A percentile compares a stretch with the other conserved stretches of the same genome.
Conservation (phyloP, 1,139 yeast genomes). For the Geotrichum klebahnii region DNA sequence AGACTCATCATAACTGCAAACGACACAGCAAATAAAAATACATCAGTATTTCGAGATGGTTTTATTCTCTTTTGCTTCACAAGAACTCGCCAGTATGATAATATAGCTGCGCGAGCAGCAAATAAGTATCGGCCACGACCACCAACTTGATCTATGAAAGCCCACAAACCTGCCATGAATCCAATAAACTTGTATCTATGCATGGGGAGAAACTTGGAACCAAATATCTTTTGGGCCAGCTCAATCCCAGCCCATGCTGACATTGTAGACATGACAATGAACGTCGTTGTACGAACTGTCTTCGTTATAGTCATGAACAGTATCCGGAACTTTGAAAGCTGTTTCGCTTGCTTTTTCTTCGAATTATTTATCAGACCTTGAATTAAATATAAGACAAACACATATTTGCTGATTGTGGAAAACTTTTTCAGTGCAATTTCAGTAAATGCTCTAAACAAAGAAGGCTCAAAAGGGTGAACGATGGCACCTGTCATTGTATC, state of each 20-base stretch:
- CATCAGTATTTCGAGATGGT: slow-evolving; percentile 36
- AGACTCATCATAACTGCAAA: slow-evolving; percentile 39
- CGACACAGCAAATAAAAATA: slow-evolving; percentile 35
- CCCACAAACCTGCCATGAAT: slow-evolving; percentile 43
- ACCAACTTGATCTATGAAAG: slow-evolving; percentile 38
- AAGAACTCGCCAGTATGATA: slow-evolving; percentile 39
- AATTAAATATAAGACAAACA: slow-evolving; percentile 35
- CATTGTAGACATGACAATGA: slow-evolving; percentile 40
- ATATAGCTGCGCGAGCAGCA: slow-evolving; percentile 39
- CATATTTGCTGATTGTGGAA: slow-evolving; percentile 33
- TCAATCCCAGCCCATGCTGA: slow-evolving; percentile 45
- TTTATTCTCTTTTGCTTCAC: slow-evolving; percentile 31
- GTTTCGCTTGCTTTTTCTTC: neutral
- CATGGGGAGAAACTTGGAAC: slow-evolving; percentile 34
- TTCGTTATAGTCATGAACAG: slow-evolving; percentile 29
- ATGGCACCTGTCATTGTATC: slow-evolving; percentile 39
- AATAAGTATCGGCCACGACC: slow-evolving; percentile 40
- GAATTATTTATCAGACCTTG: slow-evolving; percentile 23
- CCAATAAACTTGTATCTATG: slow-evolving; percentile 41
- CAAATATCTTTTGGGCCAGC: slow-evolving; percentile 36
- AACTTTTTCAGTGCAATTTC: slow-evolving; percentile 33
- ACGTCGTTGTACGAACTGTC: slow-evolving; percentile 35
- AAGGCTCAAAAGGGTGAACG: slow-evolving; percentile 38
- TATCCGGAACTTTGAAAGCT: slow-evolving; percentile 13
- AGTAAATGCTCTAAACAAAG: slow-evolving; percentile 33